A percentile compares a stretch with the other conserved stretches of the same genome.
These are phyloP conservation scores for Ustilago bromivora DNA, from an alignment of 1,284 basidiomycete genomes.

Conservation along the genomic window DNA sequence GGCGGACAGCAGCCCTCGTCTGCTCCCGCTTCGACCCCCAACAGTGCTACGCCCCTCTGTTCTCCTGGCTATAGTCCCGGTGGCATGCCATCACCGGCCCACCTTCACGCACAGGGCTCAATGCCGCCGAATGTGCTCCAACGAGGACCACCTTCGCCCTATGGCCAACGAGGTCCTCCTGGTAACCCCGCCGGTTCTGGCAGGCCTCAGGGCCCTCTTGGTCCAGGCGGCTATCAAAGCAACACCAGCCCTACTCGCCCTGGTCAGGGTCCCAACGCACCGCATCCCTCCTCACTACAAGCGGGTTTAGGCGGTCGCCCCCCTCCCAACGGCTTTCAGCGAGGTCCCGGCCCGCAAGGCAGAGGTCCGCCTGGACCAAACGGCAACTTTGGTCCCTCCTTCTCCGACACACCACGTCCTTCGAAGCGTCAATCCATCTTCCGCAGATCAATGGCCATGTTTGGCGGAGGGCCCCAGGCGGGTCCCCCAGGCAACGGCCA, in stretches of 20 bases:
- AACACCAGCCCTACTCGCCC: constrained; percentile 18
- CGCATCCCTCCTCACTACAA: constrained; percentile 30
- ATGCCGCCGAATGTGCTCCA: constrained; percentile 46
- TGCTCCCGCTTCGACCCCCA: constrained; percentile 25
- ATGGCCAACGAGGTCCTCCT: constrained; percentile 22
- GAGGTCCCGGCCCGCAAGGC: constrained; percentile 13
- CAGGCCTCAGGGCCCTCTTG: constrained; percentile 13
- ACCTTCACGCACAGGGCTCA: constrained; percentile 5
- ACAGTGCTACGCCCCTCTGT: constrained; percentile 41
- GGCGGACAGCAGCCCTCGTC: constrained; percentile 2
- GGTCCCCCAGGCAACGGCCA: constrained; percentile 20
- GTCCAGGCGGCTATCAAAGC: constrained; percentile 3
- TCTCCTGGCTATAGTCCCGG: constrained; percentile 34
- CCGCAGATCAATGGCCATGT: constrained; percentile 55
- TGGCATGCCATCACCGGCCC: constrained; percentile 30
- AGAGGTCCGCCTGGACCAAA: constrained; percentile 27
- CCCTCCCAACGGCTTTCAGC: constrained; percentile 21
- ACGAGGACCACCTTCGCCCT: constrained; percentile 38
- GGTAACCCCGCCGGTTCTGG: constrained; percentile 1
- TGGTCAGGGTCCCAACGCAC: constrained; percentile 2
- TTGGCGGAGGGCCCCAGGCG: constrained; percentile 31
- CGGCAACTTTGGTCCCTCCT: constrained; percentile 39
- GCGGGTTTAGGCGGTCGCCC: constrained; percentile 19
- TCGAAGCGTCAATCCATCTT: constrained; percentile 50
- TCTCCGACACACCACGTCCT: constrained; percentile 46